A percentile compares a stretch with the other conserved stretches of the same genome.
phyloP scores from a whole-genome alignment of 805 yeast species.

The Dipodascus albidus region DNA sequence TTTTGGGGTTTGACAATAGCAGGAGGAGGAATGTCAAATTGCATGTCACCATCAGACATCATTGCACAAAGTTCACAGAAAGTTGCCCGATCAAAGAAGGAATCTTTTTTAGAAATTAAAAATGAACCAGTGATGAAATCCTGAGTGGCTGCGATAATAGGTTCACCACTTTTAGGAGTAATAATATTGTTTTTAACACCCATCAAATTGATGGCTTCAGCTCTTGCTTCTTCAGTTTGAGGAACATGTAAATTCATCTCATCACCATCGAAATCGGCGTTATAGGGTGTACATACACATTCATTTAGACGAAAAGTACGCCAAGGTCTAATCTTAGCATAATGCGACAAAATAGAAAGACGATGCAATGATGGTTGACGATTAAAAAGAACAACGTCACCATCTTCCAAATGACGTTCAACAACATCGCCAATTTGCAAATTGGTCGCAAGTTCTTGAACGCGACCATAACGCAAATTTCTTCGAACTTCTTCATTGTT shows the following conservation, averaged over 20 bases:
- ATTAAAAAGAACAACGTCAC: constrained; percentile 89
- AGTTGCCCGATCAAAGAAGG: constrained; percentile 80
- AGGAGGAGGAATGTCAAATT: constrained; percentile 93
- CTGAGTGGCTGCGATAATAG: constrained; percentile 98
- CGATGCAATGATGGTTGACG: constrained; percentile 97
- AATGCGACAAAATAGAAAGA: constrained; percentile 86
- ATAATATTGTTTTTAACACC: constrained; percentile 91
- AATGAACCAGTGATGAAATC: constrained; percentile 97
- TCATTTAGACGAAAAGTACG: constrained; percentile 93
- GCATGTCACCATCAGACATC: constrained; percentile 89
- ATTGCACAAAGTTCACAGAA: constrained; percentile 74
- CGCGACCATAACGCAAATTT: constrained; percentile 81
- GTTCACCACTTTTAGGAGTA: constrained; percentile 97
- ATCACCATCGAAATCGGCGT: constrained; percentile 99
- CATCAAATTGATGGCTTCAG: constrained; percentile 97
- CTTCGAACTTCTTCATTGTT: constrained; percentile 78
- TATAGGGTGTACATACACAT: constrained; percentile 98
- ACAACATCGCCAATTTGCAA: constrained; percentile 84
- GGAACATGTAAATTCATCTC: constrained; percentile 99
- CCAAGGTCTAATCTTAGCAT: constrained; percentile 96
- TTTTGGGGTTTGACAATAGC: constrained; percentile 78
- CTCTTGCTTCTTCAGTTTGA: constrained; percentile 97
- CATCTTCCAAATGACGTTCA: constrained; percentile 95
- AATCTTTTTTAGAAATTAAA: constrained; percentile 83
- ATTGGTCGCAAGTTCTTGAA: constrained; percentile 61